Conservation (phyloP, 805 yeast species). For the Teunomyces panamensis region DNA sequence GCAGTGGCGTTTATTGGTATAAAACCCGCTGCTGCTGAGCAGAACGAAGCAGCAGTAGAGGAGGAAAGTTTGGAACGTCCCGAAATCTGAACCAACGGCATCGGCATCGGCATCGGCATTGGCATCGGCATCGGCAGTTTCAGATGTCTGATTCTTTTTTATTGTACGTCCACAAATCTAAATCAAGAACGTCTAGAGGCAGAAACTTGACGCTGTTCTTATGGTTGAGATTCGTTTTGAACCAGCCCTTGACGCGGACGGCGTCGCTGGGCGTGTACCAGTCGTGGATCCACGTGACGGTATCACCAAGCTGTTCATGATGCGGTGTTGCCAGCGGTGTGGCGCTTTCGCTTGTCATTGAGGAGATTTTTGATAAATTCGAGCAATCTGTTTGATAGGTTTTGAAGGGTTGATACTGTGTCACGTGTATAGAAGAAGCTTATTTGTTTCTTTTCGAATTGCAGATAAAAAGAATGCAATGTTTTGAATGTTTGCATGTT, state of each 20-base stretch:
- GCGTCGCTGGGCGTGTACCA: slow-evolving; percentile 31
- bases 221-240: slow-evolving; percentile 22
- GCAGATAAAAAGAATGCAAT: too few relatives aligned
- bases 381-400: too few relatives aligned
- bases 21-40: not conserved
- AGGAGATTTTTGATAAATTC: not conserved
- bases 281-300: slow-evolving; percentile 38
- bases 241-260: slow-evolving; percentile 34
- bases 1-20: slow-evolving; percentile 54
- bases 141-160: slow-evolving; percentile 9
- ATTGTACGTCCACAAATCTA: slow-evolving; percentile 33
- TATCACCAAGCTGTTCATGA: slow-evolving; percentile 21
- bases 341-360: slow-evolving; percentile 13
- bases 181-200: slow-evolving; percentile 41
- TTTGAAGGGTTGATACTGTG: too few relatives aligned
- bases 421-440: not conserved
- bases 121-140: slow-evolving; percentile 5
- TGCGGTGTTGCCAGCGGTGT: slow-evolving; percentile 9
- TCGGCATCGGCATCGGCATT: too few relatives aligned
- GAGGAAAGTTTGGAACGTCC: too few relatives aligned
- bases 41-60: too few relatives aligned
- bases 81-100: too few relatives aligned
- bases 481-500: too few relatives aligned
- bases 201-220: slow-evolving; percentile 11
- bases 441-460: not conserved